These are phyloP conservation scores for Strobilomyces confusus DNA, from an alignment of 768 basidiomycete species.

Conservation along the genomic window DNA sequence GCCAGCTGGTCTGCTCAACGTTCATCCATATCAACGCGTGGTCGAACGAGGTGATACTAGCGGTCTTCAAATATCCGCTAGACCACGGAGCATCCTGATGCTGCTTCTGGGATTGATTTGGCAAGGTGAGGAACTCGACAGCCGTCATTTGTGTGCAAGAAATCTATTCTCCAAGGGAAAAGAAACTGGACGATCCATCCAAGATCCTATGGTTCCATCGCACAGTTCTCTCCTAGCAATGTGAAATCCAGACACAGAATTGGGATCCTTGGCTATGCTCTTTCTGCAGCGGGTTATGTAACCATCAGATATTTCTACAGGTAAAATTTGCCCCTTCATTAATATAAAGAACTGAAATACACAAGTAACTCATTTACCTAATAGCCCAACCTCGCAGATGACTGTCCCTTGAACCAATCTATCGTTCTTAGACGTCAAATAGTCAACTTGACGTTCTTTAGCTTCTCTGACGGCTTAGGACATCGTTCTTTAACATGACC, in stretches of 20 bases:
- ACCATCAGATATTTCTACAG: constrained; percentile 57
- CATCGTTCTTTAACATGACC: too few relatives aligned
- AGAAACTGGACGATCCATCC: constrained; percentile 3
- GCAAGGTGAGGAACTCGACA: constrained; percentile 15
- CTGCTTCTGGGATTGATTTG: background rate
- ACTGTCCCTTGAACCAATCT: too few relatives aligned
- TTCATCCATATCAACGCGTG: too few relatives aligned
- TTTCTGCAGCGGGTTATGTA: constrained; percentile 58
- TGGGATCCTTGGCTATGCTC: constrained; percentile 12
- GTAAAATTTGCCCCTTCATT: constrained; percentile 26
- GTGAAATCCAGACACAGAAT: background rate
- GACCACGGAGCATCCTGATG: background rate
- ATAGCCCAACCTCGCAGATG: too few relatives aligned
- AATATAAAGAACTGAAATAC: background rate
- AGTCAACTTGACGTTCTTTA: too few relatives aligned
- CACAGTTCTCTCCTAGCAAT: background rate
- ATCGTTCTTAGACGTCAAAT: too few relatives aligned
- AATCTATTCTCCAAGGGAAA: background rate
- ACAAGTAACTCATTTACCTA: constrained; percentile 37
- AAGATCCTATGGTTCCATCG: constrained; percentile 1
- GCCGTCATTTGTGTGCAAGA: background rate
- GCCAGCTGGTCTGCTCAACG: too few relatives aligned
- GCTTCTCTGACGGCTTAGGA: too few relatives aligned
- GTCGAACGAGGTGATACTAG: constrained; percentile 22
- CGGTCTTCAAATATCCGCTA: constrained; percentile 15